These are phyloP conservation scores for Lentinula lateritia DNA, from an alignment of 768 basidiomycete genomes.

Conservation along the genomic window DNA sequence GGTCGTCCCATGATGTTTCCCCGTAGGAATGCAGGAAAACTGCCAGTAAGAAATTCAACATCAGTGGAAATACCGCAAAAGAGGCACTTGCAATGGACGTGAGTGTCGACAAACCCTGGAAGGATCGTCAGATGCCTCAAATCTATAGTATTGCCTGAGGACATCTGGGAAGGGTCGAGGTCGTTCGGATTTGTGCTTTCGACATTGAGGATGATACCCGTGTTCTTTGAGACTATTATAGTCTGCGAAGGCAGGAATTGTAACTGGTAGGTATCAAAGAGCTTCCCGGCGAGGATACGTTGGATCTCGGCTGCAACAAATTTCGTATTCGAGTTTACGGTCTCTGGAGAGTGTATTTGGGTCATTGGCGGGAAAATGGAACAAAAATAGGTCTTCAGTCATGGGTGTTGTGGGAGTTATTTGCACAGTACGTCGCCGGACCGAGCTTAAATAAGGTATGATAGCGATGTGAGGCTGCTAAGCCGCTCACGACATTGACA, in stretches of 20 bases:
- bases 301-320: not conserved
- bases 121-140: constrained; percentile 41
- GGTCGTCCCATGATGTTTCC: constrained; percentile 59
- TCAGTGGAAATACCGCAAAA: not conserved
- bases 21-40: constrained; percentile 59
- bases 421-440: no score
- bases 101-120: constrained; percentile 53
- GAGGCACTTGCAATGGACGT: constrained; percentile 44
- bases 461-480: no score
- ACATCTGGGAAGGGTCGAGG: not conserved
- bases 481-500: no score
- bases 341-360: not conserved
- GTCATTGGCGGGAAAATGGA: not conserved
- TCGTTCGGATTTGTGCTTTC: constrained; percentile 8
- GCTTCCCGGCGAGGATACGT: constrained; percentile 33
- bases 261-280: constrained; percentile 44
- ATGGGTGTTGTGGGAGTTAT: no score
- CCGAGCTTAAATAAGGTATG: no score
- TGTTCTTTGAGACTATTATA: constrained; percentile 39
- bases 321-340: no score
- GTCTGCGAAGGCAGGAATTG: constrained; percentile 37
- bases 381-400: not conserved
- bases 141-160: constrained; percentile 27
- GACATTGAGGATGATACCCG: constrained; percentile 47
- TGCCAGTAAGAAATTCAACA: constrained; percentile 12